Conservation (phyloP, 176 grass and related monocot genomes). For the Musa acuminata region DNA sequence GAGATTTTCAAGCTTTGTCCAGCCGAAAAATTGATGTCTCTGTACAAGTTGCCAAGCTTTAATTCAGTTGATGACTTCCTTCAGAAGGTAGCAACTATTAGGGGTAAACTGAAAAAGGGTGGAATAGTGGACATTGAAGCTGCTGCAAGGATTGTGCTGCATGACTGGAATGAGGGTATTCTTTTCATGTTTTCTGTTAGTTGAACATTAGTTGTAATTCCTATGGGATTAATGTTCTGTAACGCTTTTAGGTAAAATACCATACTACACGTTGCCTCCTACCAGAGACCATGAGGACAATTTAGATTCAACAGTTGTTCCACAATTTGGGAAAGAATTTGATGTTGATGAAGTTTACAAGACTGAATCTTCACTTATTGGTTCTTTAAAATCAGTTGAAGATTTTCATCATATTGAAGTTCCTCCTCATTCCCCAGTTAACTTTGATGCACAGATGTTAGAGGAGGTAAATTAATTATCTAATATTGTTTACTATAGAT, state of each 20-base stretch:
- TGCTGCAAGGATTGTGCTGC: conserved; percentile 82
- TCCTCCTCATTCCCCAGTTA: conserved; percentile 49
- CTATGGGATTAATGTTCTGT: not conserved
- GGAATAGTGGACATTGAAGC: conserved; percentile 85
- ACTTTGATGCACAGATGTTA: conserved; percentile 35
- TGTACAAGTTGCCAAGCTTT: conserved; percentile 78
- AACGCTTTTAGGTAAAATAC: conserved; percentile 75
- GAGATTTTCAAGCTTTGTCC: conserved; percentile 79
- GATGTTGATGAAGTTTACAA: conserved; percentile 81
- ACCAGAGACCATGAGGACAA: conserved; percentile 36
- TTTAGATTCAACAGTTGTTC: conserved; percentile 51
- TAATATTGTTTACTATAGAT: not conserved
- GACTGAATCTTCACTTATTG: conserved; percentile 67
- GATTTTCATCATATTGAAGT: conserved; percentile 76
- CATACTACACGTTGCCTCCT: conserved; percentile 81
- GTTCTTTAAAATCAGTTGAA: conserved; percentile 60
- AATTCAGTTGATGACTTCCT: conserved; percentile 87
- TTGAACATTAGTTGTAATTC: conserved; percentile 9
- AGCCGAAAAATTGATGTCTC: conserved; percentile 56
- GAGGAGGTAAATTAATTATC: not conserved
- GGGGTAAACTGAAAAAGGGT: conserved; percentile 87
- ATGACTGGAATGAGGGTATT: conserved; percentile 96
- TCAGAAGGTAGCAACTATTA: conserved; percentile 64
- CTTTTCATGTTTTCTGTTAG: not conserved
- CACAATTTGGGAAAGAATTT: conserved; percentile 64